Evolutionary conservation across 306 rosid genomes (phyloP), one percentile per base, ranked within the genome.

Genomic region (Senna siamea): DNA sequence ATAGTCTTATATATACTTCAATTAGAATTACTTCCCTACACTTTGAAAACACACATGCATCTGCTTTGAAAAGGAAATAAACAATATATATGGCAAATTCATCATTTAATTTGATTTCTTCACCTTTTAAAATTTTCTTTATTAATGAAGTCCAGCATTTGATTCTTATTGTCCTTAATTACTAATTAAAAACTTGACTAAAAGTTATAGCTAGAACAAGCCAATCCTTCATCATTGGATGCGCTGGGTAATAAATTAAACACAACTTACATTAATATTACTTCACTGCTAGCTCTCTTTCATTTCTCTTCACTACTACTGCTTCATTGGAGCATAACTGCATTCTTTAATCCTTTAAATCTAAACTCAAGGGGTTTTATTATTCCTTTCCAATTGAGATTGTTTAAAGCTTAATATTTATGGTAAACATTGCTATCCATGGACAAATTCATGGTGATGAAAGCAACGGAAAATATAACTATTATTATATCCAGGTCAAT

Each of bases 401-500:
- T 6, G 18, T 13, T 59, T 41, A 79, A 28, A 2, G 18, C 4
- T 46, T 22, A 26, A 2, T 30, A 0, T 19, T 19, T 7, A 66
- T 9, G 6, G 40, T 26, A 11, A 50, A 26, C 56, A 75, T 74
- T 50, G 61, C 48, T 60, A 62, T 23, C 53, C 50, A 18, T 30
- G 44, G 48, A 66, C 55, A 60, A 54, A 69, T 70, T 28, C 32
- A 41, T 14, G 73, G 26, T 38, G 74, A 72, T 46, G 71, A 47
- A 59, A 68, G 41, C 75, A 55, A 23, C 30, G 10, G 5, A 35
- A 40, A 5, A 69, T 28, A 34, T 47, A 60, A 50, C 2, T 6
- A 38, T 20, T 48, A 41, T n/a, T n/a, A 58, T 37, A 59, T 66
- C 63, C 62, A 26, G 69, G 79, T 81, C 75, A 79, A 47, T 10